Conservation (phyloP, 345 rosid species). For the Moringa oleifera region DNA sequence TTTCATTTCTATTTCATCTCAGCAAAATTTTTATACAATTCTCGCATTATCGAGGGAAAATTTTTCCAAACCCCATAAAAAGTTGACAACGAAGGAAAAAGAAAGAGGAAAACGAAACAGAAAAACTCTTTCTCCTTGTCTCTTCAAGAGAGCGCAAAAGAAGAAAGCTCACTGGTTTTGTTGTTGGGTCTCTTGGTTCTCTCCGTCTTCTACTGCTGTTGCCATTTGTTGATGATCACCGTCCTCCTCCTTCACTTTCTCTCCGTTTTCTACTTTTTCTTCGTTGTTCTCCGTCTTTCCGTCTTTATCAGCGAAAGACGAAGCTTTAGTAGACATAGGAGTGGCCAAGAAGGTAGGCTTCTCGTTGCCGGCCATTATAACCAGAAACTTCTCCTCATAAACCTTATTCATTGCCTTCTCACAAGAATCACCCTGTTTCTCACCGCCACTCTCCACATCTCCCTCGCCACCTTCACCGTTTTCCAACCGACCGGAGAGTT, state of each 20-base stretch:
- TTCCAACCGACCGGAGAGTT: slow-evolving; percentile 33
- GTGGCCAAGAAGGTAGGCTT: slow-evolving; percentile 70
- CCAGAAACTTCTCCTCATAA: slow-evolving; percentile 60
- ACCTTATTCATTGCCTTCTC: slow-evolving; percentile 20
- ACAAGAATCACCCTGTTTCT: slow-evolving; percentile 18
- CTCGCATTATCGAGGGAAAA: slow-evolving; percentile 15
- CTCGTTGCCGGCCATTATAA: slow-evolving; percentile 71
- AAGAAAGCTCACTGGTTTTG: slow-evolving; percentile 21
- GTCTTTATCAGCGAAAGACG: slow-evolving; percentile 30
- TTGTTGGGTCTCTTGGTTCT: slow-evolving; percentile 16
- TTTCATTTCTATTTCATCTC: slow-evolving; percentile 8
- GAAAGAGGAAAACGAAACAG: no score
- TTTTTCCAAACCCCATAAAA: slow-evolving; percentile 13
- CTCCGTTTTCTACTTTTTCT: slow-evolving; percentile 22
- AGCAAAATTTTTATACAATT: slow-evolving; percentile 42
- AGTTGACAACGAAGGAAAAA: background rate
- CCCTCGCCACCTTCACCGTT: slow-evolving; percentile 35
- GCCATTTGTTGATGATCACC: slow-evolving; percentile 10
- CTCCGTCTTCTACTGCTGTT: slow-evolving; percentile 10
- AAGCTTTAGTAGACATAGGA: slow-evolving; percentile 36
- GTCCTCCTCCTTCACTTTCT: slow-evolving; percentile 32
- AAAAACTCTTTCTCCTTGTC: background rate
- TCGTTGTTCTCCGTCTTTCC: slow-evolving; percentile 22
- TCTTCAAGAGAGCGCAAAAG: background rate
- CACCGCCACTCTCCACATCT: slow-evolving; percentile 32